Evolutionary conservation across 305 asterid genomes (phyloP).

Genomic region (Vinca major): DNA sequence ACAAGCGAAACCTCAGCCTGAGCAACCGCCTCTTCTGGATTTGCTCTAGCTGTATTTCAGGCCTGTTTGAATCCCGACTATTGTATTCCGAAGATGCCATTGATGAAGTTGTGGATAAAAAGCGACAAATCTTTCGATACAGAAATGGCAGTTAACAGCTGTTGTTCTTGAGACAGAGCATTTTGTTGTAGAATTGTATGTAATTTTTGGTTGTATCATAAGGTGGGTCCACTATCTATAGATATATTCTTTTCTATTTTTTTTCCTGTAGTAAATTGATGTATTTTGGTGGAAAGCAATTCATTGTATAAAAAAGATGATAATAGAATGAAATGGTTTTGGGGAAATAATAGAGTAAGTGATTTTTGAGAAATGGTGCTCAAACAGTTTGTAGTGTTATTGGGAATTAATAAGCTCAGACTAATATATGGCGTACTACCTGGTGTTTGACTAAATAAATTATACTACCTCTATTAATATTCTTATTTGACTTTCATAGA

Average conservation of each 20-base stretch:
- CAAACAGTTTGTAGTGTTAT: background rate
- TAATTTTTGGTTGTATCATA: too few relatives aligned
- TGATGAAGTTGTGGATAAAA: background rate
- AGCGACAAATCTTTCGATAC: background rate
- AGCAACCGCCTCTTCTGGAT: slow-evolving; percentile 70
- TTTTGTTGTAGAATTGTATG: too few relatives aligned
- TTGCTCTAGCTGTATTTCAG: slow-evolving; percentile 43
- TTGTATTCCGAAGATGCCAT: background rate
- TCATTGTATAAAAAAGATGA: slow-evolving; percentile 6
- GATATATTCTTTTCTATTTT: background rate
- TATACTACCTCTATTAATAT: too few relatives aligned
- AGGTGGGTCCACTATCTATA: too few relatives aligned
- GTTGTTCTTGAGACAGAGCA: too few relatives aligned
- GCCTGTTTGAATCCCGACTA: slow-evolving; percentile 19
- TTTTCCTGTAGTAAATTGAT: background rate
- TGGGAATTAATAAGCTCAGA: background rate
- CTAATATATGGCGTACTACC: too few relatives aligned
- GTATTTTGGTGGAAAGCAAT: background rate
- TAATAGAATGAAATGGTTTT: background rate
- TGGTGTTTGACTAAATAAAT: too few relatives aligned
- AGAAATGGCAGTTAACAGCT: background rate
- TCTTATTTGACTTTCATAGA: too few relatives aligned
- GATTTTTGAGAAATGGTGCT: slow-evolving; percentile 2
- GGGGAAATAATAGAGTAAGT: background rate
- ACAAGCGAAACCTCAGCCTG: slow-evolving; percentile 34